Base-by-base conservation (phyloP, 768 basidiomycete species). In the Boletus pseudo-olivaceus region DNA sequence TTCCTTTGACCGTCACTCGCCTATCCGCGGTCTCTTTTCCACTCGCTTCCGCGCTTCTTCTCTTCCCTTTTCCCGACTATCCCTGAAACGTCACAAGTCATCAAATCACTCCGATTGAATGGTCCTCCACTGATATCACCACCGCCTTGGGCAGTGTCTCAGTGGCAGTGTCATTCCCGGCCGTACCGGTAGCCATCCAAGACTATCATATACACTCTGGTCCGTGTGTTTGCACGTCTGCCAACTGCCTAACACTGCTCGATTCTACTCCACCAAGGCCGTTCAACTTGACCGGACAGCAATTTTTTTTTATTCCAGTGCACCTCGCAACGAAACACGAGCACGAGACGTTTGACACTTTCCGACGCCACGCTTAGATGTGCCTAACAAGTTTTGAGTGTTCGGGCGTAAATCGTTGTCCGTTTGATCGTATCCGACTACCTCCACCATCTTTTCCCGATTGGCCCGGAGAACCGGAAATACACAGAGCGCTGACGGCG, bases 21-120 rank as follows among this genome's bases (percentile, higher is more conserved):
- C 23, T 23, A 23, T 23, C 23, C 23, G 23, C 23, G 23, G 23
- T 4, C 23, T 23, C 23, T 23, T 23, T 23, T 23, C 23, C 23
- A 23, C 23, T 66, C 64, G 59, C 58, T 57, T 64, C 56, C 49
- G 57, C 23, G 29, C 11, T 27, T 43, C 44, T 42, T 47, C 43
- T 34, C 47, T 50, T 29, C 14, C 30, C 19, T 27, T 30, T 53
- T 41, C 53, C 47, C 59, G 56, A 51, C 51, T 41, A 55, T 55
- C 55, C 55, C 55, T 48, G 39, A 59, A 61, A 49, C 39, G 45
- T 61, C 58, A 20, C 12, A n/a, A n/a, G n/a, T 37, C 45, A 29
- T 39, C 23, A 49, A 30, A 60, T 54, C 33, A 27, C 23, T 23
- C 2, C 23, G 23, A 23, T 23, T 23, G 23, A 23, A 23, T 23